Evolutionary conservation across 1,139 yeast genomes (phyloP), one percentile per base, ranked within the genome.

Genomic region (Geotrichum histeridarum): DNA sequence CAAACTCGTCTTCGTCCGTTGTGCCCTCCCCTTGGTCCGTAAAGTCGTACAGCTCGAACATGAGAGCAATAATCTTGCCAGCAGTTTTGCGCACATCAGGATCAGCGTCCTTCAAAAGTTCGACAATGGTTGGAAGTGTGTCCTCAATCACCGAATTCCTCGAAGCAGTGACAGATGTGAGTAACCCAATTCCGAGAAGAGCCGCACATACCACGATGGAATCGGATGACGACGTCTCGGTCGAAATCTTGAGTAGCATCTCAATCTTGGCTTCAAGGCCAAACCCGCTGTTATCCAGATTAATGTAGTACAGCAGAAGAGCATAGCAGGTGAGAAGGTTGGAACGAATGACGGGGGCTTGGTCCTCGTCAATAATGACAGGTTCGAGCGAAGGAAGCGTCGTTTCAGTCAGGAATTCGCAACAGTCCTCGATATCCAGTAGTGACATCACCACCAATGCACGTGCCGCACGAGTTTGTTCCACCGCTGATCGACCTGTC

Each of bases 51-150:
- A 78, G 64, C 63, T 85, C 91, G 65, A 81, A 84, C 59, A 78
- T 75, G 43, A 85, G 73, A 0, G 85, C 93, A 58, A 82, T 72
- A 4, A 83, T 72, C 65, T 84, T 73, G 37, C 83, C 84, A 8
- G 82, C 79, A 38, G 89, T 80, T n/a, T 66, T 60, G 36, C 64
- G 59, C 7, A 71, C 60, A 11, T 65, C 67, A 1, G 54, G 42
- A 7, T 66, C 57, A 7, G 55, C 54, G 36, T 57, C 59, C 9
- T 61, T 65, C 37, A 71, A 58, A 45, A 68, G 60, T 31, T 67
- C 71, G 38, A 61, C 61, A 35, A 69, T 55, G 14, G 63, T 53
- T 8, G 66, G 66, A 44, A 66, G 59, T 43, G 62, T 59, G 33
- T 69, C 71, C 15, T 66, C 70, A 44, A 70, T 61, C 35, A 64